A percentile compares a stretch with the other conserved stretches of the same genome.
Conservation (phyloP, 2,329 filamentous ascomycete species). For the Bertia moriformis region DNA sequence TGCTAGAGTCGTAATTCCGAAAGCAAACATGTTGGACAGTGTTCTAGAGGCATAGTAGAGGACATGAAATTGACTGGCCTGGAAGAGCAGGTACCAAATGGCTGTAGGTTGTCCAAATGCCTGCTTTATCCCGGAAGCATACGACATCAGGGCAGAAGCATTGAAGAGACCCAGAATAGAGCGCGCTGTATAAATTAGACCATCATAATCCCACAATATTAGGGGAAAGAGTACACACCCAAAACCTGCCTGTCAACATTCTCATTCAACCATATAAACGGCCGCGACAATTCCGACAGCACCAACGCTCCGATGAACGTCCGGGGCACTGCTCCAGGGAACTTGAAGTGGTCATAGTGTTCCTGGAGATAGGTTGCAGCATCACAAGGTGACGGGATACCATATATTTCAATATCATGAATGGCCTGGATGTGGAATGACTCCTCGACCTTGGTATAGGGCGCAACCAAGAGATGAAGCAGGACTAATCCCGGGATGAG, state of each 20-base stretch:
- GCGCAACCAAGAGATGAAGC: constrained; percentile 35
- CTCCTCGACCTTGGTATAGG: constrained; percentile 56
- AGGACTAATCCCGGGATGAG: constrained; percentile 27
- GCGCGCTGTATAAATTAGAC: constrained; percentile 24
- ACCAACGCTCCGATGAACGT: constrained; percentile 45
- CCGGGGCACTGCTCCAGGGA: constrained; percentile 49
- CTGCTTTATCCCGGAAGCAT: constrained; percentile 33
- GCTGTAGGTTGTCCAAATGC: constrained; percentile 40
- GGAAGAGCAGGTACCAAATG: constrained; percentile 43
- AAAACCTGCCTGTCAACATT: constrained; percentile 29
- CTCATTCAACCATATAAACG: constrained; percentile 24
- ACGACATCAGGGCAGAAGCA: constrained; percentile 32
- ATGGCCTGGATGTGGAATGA: constrained; percentile 54
- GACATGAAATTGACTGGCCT: constrained; percentile 49
- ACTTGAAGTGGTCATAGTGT: constrained; percentile 47
- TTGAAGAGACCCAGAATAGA: constrained; percentile 41
- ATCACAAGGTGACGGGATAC: constrained; percentile 27
- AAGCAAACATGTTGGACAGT: constrained; percentile 52
- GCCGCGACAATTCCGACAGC: constrained; percentile 34
- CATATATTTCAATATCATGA: constrained; percentile 45
- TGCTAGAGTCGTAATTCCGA: constrained; percentile 24
- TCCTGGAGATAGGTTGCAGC: constrained; percentile 20
- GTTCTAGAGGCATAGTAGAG: constrained; percentile 52
- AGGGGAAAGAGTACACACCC: constrained; percentile 19
- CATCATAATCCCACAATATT: too few relatives aligned